Percentiles rank a stretch among this genome's conserved stretches.
phyloP scores from a whole-genome alignment of 306 rosid species.

The Lablab purpureus region DNA sequence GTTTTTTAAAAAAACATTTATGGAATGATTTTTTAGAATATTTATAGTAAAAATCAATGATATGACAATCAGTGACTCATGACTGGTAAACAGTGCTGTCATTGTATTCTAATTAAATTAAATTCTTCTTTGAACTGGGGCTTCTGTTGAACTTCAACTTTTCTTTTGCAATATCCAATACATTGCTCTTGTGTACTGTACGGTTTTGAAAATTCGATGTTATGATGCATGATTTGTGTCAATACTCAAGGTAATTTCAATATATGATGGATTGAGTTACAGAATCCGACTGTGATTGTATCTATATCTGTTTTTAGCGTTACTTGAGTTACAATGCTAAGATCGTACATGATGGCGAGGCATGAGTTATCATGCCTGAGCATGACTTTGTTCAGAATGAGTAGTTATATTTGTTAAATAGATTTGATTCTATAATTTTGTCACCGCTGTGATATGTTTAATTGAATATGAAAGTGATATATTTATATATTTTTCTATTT shows the following conservation, averaged over 20 bases:
- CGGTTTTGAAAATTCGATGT: slow-evolving; percentile 10
- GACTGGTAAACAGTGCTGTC: not conserved
- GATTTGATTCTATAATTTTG: slow-evolving; percentile 8
- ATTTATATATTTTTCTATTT: slow-evolving; percentile 9
- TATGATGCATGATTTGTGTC: slow-evolving; percentile 14
- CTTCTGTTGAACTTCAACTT: not conserved
- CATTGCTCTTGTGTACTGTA: not conserved
- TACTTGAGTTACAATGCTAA: not conserved
- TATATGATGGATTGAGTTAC: slow-evolving; percentile 22
- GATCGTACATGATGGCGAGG: not conserved
- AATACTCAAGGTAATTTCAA: not conserved
- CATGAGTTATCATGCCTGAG: slow-evolving; percentile 9
- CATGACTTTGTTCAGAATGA: not conserved
- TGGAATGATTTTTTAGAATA: not conserved
- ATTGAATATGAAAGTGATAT: slow-evolving; percentile 3
- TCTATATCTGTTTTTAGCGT: slow-evolving; percentile 37
- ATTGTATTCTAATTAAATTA: not conserved
- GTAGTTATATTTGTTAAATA: not conserved
- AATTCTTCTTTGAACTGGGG: slow-evolving; percentile 9
- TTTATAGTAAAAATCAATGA: not conserved
- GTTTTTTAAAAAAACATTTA: not conserved
- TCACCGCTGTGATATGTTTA: not conserved
- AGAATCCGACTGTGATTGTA: slow-evolving; percentile 5
- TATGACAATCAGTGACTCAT: not conserved
- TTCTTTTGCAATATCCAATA: not conserved